Conservation (phyloP, 805 yeast genomes). For the Ogataea nitratoaversa region DNA sequence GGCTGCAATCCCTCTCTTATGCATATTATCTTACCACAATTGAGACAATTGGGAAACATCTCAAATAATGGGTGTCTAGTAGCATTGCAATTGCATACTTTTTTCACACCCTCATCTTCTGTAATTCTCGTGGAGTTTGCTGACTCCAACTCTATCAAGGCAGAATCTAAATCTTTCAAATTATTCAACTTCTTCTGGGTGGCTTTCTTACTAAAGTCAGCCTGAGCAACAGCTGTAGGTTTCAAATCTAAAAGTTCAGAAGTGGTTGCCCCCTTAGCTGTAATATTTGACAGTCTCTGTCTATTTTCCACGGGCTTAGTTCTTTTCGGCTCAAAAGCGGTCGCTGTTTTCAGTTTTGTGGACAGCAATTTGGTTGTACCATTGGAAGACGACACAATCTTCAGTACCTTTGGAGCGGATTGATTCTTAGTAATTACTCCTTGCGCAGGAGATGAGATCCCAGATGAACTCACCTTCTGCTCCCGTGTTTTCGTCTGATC, state of each 20-base stretch:
- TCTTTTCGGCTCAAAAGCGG: not conserved
- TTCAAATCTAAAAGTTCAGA: slow-evolving; percentile 43
- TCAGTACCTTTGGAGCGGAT: slow-evolving; percentile 11
- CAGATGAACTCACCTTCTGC: not conserved
- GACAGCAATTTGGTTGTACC: slow-evolving; percentile 10
- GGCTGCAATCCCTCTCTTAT: slow-evolving; percentile 85
- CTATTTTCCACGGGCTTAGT: slow-evolving; percentile 1
- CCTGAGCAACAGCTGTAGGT: slow-evolving; percentile 28
- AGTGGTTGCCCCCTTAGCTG: slow-evolving; percentile 34
- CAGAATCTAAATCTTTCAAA: slow-evolving; percentile 48
- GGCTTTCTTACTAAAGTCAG: slow-evolving; percentile 32
- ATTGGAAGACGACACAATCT: slow-evolving; percentile 11
- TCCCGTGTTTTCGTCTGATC: slow-evolving; percentile 14
- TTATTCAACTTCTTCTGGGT: slow-evolving; percentile 44
- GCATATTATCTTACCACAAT: slow-evolving; percentile 94
- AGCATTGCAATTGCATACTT: slow-evolving; percentile 77
- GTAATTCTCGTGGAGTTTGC: slow-evolving; percentile 4
- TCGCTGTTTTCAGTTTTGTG: slow-evolving; percentile 4
- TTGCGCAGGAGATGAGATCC: too few species aligned
- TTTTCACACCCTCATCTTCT: slow-evolving; percentile 12
- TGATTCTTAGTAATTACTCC: not conserved
- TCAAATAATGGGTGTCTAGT: slow-evolving; percentile 83
- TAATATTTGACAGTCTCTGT: slow-evolving; percentile 13
- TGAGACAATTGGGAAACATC: slow-evolving; percentile 87
- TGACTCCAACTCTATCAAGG: slow-evolving; percentile 42